phyloP scores from a whole-genome alignment of 805 yeast species.

The Metschnikowia anglica region DNA sequence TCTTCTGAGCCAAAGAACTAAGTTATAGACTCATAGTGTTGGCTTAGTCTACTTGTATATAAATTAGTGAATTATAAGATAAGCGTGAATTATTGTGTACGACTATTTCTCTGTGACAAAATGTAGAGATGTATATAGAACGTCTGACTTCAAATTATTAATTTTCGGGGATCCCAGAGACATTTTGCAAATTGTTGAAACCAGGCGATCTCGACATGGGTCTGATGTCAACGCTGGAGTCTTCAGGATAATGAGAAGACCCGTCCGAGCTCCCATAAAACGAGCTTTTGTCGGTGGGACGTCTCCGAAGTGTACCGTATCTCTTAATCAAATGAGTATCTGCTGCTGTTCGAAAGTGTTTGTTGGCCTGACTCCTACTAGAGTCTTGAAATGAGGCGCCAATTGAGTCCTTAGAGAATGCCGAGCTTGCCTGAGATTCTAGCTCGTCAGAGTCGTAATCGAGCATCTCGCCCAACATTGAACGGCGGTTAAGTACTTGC shows the following conservation, averaged over 20 bases:
- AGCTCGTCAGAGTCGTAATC: conserved; percentile 39
- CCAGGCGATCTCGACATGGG: conserved; percentile 11
- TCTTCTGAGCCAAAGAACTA: conserved; percentile 32
- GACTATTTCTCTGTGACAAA: no score
- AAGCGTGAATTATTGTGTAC: conserved; percentile 2
- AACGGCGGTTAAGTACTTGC: conserved; percentile 34
- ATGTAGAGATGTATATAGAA: no score
- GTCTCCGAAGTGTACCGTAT: conserved; percentile 16
- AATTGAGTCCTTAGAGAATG: conserved; percentile 1
- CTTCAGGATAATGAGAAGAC: conserved; percentile 4
- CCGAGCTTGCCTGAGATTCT: conserved; percentile 10
- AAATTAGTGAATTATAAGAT: conserved; percentile 13
- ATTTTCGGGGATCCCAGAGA: neutral
- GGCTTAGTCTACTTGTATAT: conserved; percentile 20
- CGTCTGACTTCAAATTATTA: no score
- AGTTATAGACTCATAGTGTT: conserved; percentile 2
- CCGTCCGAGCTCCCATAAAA: conserved; percentile 9
- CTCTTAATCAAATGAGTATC: conserved; percentile 10
- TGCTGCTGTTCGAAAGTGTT: neutral
- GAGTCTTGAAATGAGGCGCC: neutral
- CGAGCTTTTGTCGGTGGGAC: conserved; percentile 7
- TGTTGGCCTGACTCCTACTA: neutral
- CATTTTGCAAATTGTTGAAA: conserved; percentile 1
- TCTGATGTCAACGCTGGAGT: neutral
- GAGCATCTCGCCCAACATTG: conserved; percentile 45